Percentiles rank a stretch among this genome's conserved stretches.
Conservation (phyloP, 768 basidiomycete species). For the Krasilnikovozyma curviuscula region DNA sequence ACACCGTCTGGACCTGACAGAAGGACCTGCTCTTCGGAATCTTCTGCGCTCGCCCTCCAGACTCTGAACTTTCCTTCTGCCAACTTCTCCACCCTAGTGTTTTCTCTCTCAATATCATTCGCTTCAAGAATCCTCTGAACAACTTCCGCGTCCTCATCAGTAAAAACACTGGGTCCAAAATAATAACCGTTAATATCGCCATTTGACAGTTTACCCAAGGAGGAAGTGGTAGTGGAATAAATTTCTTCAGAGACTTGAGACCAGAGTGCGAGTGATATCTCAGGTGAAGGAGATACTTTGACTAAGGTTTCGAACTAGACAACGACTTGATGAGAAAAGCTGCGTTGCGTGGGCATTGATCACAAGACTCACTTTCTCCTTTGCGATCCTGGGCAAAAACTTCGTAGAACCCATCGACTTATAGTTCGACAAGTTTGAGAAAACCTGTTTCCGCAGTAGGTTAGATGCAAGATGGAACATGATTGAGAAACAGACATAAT, state of each 20-base stretch:
- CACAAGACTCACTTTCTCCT: slow-evolving; percentile 43
- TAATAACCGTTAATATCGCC: slow-evolving; percentile 78
- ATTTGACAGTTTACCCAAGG: slow-evolving; percentile 47
- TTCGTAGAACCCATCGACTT: slow-evolving; percentile 58
- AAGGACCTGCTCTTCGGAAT: slow-evolving; percentile 18
- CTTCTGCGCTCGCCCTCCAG: slow-evolving; percentile 48
- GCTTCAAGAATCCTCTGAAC: slow-evolving; percentile 60
- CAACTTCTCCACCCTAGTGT: slow-evolving; percentile 68
- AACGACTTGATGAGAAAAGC: slow-evolving; percentile 32
- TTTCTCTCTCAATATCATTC: slow-evolving; percentile 53
- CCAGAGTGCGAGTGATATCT: not conserved
- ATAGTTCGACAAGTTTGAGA: not conserved
- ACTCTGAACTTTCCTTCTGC: slow-evolving; percentile 44
- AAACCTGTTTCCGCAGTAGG: not conserved
- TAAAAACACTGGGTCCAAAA: slow-evolving; percentile 41
- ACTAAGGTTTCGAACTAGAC: slow-evolving; percentile 40
- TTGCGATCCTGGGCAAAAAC: slow-evolving; percentile 51
- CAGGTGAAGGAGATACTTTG: not conserved
- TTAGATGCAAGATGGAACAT: not conserved
- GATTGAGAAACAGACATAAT: not conserved
- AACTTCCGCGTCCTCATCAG: slow-evolving; percentile 48
- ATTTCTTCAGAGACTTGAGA: slow-evolving; percentile 52
- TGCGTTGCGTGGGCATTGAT: slow-evolving; percentile 38
- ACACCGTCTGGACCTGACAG: slow-evolving; percentile 21
- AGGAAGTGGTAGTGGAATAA: slow-evolving; percentile 46